These are phyloP conservation scores for Populus simonii DNA, from an alignment of 345 rosid genomes.

Conservation along the genomic window DNA sequence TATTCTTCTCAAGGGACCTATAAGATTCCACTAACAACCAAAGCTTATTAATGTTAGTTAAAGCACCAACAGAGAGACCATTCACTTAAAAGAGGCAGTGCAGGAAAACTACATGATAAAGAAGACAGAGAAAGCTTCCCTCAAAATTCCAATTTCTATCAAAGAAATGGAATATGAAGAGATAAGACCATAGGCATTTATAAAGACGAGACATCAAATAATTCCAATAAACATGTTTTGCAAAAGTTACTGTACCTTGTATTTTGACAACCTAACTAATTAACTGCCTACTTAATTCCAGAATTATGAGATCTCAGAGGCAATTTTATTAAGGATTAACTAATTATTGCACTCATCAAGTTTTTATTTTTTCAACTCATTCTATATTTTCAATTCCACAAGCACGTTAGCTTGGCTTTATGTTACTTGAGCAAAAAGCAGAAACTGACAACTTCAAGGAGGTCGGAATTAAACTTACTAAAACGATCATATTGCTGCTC, in stretches of 20 bases:
- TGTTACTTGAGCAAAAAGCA: not conserved
- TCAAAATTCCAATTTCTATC: not conserved
- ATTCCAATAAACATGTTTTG: not conserved
- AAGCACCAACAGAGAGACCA: not conserved
- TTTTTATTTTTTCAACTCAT: not conserved
- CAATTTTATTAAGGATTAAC: not conserved
- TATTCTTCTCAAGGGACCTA: conserved; percentile 81
- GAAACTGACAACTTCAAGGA: conserved; percentile 1
- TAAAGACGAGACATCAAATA: not conserved
- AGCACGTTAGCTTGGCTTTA: not conserved
- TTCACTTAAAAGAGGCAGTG: not conserved
- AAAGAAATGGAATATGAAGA: too few relatives aligned
- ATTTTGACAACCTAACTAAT: not conserved
- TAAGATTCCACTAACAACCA: conserved; percentile 74
- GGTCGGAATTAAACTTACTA: conserved; percentile 49
- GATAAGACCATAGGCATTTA: not conserved
- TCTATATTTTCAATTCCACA: not conserved
- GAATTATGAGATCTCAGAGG: not conserved
- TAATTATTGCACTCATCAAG: not conserved
- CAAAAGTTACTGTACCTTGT: not conserved
- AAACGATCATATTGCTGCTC: conserved; percentile 92
- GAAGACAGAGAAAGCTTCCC: not conserved
- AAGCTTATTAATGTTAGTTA: conserved; percentile 7
- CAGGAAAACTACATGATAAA: not conserved
- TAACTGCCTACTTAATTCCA: not conserved